A percentile compares a stretch with the other conserved stretches of the same genome.
Evolutionary conservation across 2,329 filamentous ascomycete species (phyloP).

Genomic region (Nothophaeocryptopus gaeumannii): DNA sequence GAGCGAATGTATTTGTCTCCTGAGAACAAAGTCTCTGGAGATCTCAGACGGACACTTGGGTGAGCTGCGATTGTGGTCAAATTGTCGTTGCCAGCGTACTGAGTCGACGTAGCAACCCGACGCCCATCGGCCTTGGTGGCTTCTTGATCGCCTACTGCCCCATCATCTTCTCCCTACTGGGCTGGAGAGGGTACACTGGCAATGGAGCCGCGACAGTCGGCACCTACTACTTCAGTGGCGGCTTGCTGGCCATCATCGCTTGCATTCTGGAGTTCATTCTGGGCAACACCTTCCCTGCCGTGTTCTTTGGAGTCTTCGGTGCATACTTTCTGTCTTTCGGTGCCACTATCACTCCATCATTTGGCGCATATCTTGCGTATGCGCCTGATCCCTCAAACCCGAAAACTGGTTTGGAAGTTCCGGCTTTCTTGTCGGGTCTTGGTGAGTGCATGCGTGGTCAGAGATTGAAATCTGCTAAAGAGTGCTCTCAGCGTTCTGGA

Average conservation of each 20-base stretch:
- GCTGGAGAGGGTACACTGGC: constrained; percentile 19
- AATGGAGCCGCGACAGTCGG: constrained; percentile 26
- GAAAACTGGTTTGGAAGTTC: constrained; percentile 5
- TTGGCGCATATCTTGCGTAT: constrained; percentile 20
- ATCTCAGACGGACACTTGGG: constrained; percentile 20
- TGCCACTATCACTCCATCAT: constrained; percentile 20
- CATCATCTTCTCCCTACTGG: constrained; percentile 22
- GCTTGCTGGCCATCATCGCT: constrained; percentile 34
- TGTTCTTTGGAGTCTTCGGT: constrained; percentile 28
- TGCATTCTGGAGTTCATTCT: constrained; percentile 36
- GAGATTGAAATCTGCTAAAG: neutral
- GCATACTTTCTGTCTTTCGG: constrained; percentile 21
- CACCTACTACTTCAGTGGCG: constrained; percentile 37
- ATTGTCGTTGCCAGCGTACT: neutral
- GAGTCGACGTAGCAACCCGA: constrained; percentile 5
- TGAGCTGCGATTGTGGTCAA: neutral
- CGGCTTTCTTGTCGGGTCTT: constrained; percentile 18
- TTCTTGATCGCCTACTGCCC: constrained; percentile 23
- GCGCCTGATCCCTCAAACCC: constrained; percentile 10
- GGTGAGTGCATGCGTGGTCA: constrained; percentile 4
- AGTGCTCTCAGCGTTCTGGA: constrained; percentile 15
- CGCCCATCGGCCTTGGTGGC: constrained; percentile 17
- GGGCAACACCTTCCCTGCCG: constrained; percentile 33
- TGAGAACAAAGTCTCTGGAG: constrained; percentile 19
- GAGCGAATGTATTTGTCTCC: constrained; percentile 26